Conservation (phyloP, 2,329 filamentous ascomycete genomes). For the Fusarium sp. region DNA sequence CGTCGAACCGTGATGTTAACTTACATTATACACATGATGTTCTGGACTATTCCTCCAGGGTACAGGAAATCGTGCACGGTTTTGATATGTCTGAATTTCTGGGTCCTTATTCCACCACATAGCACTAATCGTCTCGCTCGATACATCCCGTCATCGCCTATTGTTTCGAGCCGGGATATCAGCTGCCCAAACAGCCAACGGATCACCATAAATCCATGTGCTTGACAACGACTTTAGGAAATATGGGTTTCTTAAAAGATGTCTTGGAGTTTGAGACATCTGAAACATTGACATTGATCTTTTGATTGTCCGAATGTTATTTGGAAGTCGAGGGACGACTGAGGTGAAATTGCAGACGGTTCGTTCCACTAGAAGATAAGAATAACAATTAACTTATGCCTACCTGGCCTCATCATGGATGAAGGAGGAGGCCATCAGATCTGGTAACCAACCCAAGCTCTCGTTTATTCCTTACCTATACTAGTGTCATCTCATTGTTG, state of each 20-base stretch:
- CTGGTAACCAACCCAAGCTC: not conserved
- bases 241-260: not conserved
- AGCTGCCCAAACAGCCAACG: too few relatives aligned
- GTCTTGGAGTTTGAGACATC: too few relatives aligned
- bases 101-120: not conserved
- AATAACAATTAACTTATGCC: not conserved
- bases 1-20: slow-evolving; percentile 5
- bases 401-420: slow-evolving; percentile 25
- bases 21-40: not conserved
- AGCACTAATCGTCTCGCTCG: not conserved
- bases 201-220: too few relatives aligned
- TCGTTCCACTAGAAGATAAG: too few relatives aligned
- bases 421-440: not conserved
- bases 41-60: slow-evolving; percentile 3
- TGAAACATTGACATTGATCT: not conserved
- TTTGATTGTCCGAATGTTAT: too few relatives aligned
- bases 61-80: not conserved
- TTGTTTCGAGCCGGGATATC: too few relatives aligned
- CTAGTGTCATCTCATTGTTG: slow-evolving; percentile 8
- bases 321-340: not conserved
- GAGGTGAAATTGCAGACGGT: not conserved
- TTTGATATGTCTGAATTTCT: not conserved
- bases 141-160: too few relatives aligned
- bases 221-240: not conserved
- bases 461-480: slow-evolving; percentile 9